phyloP scores from a whole-genome alignment of 2,329 filamentous ascomycete species.

The Dothistroma pini region DNA sequence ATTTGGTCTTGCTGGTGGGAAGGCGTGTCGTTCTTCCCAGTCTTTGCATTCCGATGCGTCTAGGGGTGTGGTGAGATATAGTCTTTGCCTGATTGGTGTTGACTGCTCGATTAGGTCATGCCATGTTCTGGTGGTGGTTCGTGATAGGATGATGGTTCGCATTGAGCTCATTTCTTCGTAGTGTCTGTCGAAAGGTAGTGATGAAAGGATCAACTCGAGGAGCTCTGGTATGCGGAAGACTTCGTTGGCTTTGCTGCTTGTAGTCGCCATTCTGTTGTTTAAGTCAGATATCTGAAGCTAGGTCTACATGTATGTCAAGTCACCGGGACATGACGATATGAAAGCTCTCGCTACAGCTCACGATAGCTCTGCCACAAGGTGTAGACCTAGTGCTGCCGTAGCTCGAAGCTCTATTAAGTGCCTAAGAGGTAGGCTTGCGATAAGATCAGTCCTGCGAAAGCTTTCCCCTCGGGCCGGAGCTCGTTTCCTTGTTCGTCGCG shows the following conservation, averaged over 20 bases:
- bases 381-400: not conserved
- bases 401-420: not conserved
- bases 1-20: slow-evolving; percentile 19
- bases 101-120: slow-evolving; percentile 16
- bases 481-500: not conserved
- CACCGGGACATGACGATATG: too few relatives aligned
- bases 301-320: too few relatives aligned
- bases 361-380: not conserved
- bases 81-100: slow-evolving; percentile 15
- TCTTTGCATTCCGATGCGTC: slow-evolving; percentile 2
- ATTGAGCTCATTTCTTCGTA: slow-evolving; percentile 20
- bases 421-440: not conserved
- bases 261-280: not conserved
- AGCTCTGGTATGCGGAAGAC: slow-evolving; percentile 23
- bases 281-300: too few relatives aligned
- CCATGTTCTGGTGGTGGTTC: slow-evolving; percentile 19
- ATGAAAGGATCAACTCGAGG: slow-evolving; percentile 19
- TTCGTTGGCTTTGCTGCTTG: slow-evolving; percentile 10
- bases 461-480: not conserved
- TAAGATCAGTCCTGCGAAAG: not conserved
- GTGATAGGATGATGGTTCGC: slow-evolving; percentile 16
- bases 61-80: slow-evolving; percentile 19
- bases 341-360: not conserved
- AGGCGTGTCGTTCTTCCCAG: slow-evolving; percentile 16
- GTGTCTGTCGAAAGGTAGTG: slow-evolving; percentile 15